phyloP scores from a whole-genome alignment of 345 rosid genomes.

The Heritiera littoralis region DNA sequence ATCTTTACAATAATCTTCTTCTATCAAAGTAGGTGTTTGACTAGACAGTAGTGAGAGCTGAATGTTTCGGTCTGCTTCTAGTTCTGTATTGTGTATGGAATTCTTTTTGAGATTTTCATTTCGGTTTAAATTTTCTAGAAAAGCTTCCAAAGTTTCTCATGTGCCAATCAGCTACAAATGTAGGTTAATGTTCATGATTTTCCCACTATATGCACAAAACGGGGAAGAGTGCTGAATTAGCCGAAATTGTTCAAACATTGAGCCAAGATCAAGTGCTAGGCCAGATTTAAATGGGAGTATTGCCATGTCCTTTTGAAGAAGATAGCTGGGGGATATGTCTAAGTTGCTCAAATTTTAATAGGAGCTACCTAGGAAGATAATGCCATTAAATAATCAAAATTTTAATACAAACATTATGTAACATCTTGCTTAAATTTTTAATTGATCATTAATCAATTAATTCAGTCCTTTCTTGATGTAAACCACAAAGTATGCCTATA shows the following conservation, averaged over 20 bases:
- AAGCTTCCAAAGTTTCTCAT: neutral
- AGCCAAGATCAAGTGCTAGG: neutral
- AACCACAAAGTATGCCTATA: too few species aligned
- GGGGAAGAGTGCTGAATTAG: neutral
- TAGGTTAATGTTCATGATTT: neutral
- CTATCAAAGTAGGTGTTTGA: neutral
- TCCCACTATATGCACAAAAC: neutral
- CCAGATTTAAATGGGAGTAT: neutral
- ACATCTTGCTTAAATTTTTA: too few species aligned
- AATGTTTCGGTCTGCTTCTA: neutral
- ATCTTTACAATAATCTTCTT: too few species aligned
- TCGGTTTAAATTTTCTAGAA: neutral
- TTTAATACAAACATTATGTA: too few species aligned
- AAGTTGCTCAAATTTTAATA: neutral
- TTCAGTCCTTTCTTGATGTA: too few species aligned
- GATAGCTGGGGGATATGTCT: neutral
- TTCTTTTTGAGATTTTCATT: neutral
- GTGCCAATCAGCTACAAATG: neutral
- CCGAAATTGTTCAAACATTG: neutral
- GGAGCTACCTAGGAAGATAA: too few species aligned
- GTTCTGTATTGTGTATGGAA: neutral
- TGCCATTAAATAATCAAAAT: too few species aligned
- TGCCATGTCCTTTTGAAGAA: neutral
- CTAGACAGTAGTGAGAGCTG: neutral
- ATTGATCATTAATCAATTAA: too few species aligned